These are phyloP conservation scores for Schrenkiella parvula DNA, from an alignment of 345 rosid species.

Conservation along the genomic window DNA sequence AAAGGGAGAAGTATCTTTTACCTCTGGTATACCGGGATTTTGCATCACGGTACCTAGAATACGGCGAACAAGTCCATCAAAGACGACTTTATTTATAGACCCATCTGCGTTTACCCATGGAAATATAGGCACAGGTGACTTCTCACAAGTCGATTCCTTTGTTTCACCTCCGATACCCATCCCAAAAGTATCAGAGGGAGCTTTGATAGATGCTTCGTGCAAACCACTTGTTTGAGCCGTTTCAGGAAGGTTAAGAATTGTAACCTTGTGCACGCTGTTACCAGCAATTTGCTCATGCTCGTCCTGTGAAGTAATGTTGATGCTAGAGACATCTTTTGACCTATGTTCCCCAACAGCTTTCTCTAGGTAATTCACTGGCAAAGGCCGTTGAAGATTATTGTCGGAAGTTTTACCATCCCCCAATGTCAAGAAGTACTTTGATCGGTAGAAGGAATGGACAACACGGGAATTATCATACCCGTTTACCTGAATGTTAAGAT, in stretches of 20 bases:
- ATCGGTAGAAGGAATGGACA: conserved; percentile 73
- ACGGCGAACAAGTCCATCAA: conserved; percentile 73
- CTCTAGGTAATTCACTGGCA: conserved; percentile 34
- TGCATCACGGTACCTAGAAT: conserved; percentile 84
- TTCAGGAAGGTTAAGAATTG: conserved; percentile 87
- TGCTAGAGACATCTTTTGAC: conserved; percentile 31
- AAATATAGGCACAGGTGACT: conserved; percentile 50
- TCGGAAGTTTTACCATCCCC: conserved; percentile 12
- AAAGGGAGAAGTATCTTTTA: conserved; percentile 31
- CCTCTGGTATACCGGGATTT: conserved; percentile 88
- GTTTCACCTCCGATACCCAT: background rate
- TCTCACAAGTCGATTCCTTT: conserved; percentile 29
- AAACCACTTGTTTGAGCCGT: conserved; percentile 37
- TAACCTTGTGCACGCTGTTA: conserved; percentile 63
- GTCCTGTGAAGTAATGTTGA: conserved; percentile 29
- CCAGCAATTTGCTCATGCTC: conserved; percentile 16
- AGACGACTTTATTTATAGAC: conserved; percentile 57
- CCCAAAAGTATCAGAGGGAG: conserved; percentile 21
- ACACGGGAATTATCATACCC: conserved; percentile 59
- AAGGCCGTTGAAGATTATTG: conserved; percentile 14
- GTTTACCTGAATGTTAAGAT: conserved; percentile 54
- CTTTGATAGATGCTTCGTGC: conserved; percentile 31
- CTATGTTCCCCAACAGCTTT: conserved; percentile 33
- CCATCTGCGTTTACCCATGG: conserved; percentile 98
- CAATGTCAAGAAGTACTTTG: conserved; percentile 72